phyloP scores from a whole-genome alignment of 2,329 filamentous ascomycete species.

The Chrysosporium keratinophilum region DNA sequence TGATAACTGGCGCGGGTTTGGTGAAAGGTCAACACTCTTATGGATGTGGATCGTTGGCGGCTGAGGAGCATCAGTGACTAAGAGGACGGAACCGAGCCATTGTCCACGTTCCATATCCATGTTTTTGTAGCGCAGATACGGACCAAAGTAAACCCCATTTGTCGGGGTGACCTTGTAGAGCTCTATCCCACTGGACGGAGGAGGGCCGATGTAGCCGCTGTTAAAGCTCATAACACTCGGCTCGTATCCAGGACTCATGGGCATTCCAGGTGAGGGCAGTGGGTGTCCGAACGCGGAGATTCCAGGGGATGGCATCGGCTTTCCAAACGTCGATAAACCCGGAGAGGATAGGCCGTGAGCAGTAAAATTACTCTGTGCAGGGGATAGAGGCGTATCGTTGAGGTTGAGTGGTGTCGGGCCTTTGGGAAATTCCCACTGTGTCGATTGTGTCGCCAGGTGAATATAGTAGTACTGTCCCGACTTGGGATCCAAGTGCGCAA shows the following conservation, averaged over 20 bases:
- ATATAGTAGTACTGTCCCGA: slow-evolving; percentile 99
- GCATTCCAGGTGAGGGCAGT: slow-evolving; percentile 68
- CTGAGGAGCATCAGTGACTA: slow-evolving; percentile 82
- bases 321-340: slow-evolving; percentile 34
- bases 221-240: slow-evolving; percentile 78
- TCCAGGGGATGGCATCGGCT: slow-evolving; percentile 61
- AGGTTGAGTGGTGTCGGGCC: slow-evolving; percentile 81
- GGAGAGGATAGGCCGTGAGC: slow-evolving; percentile 23
- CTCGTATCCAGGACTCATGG: slow-evolving; percentile 72
- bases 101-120: slow-evolving; percentile 88
- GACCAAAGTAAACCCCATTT: slow-evolving; percentile 96
- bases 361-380: slow-evolving; percentile 62
- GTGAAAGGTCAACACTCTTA: slow-evolving; percentile 77
- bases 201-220: slow-evolving; percentile 79
- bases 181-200: slow-evolving; percentile 77
- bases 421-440: slow-evolving; percentile 98
- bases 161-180: slow-evolving; percentile 89
- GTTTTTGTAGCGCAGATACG: slow-evolving; percentile 89
- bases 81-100: slow-evolving; percentile 87
- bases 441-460: slow-evolving; percentile 85
- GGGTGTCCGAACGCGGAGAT: slow-evolving; percentile 51
- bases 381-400: slow-evolving; percentile 72
- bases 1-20: slow-evolving; percentile 79
- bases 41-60: slow-evolving; percentile 95
- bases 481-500: slow-evolving; percentile 87